Evolutionary conservation across 116 monocot species (phyloP), one percentile per base, ranked within the genome.

Genomic region (Trichopus zeylanicus): DNA sequence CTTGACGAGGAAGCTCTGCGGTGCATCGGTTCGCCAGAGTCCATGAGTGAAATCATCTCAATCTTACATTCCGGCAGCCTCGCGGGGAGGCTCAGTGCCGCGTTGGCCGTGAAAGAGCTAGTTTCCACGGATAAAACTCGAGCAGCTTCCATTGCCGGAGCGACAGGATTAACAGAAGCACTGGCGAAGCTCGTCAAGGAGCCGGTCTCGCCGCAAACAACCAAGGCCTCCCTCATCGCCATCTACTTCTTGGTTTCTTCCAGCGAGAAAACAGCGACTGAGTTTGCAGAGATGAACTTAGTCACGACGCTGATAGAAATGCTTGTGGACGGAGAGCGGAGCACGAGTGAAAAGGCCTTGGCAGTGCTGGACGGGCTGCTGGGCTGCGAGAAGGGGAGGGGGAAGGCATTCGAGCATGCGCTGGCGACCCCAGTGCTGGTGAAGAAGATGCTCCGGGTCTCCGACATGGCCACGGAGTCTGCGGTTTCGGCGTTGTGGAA

Each of bases 401-500:
- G 56, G 57, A 26, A 3, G 18, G 76, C 69, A 0, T 48, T 13
- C 27, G 35, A 26, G 0, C 68, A 87, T 53, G 82, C 79, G 21
- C 57, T 87, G 26, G 21, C 79, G 0, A 69, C 73, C 39, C 79
- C 87, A 1, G 70, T 87, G 19, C 58, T 87, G 52, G 79, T 82
- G 56, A 87, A 87, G 75, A 87, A 82, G 76, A 76, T 82, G 67
- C 47, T 82, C 18, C 68, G 79, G 1, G 64, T 87, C 16, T 87
- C 87, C 0, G 79, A 73, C 31, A 25, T 61, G 47, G 57, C 73
- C 31, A 82, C 79, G 20, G 73, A 73, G 48, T 82, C 79, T 61
- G 59, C 76, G 0, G 87, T 87, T 8, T 87, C 87, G 27, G 73
- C 67, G 25, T 67, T 87, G 25, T 82, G 87, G 87, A 82, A 72